Evolutionary conservation across 768 basidiomycete genomes (phyloP).

Genomic region (Pisolithus microcarpus): DNA sequence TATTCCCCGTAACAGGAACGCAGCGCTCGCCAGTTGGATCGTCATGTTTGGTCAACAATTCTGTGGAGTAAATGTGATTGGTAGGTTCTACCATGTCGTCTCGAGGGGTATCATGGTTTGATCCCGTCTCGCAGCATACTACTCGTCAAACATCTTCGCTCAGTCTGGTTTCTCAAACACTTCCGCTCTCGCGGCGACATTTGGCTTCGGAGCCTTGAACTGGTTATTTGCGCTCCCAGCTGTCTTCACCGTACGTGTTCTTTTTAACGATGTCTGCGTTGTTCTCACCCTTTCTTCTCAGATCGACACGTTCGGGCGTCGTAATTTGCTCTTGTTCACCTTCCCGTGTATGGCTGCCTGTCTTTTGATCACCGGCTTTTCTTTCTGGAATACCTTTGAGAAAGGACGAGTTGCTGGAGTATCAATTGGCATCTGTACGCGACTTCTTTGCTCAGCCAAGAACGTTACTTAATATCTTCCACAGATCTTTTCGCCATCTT

Average conservation of each 20-base stretch:
- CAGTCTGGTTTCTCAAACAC: conserved; percentile 47
- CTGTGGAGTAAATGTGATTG: conserved; percentile 71
- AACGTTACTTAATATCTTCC: conserved; percentile 5
- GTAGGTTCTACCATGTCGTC: conserved; percentile 3
- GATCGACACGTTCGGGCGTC: conserved; percentile 72
- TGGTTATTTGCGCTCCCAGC: conserved; percentile 28
- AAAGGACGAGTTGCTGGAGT: conserved; percentile 40
- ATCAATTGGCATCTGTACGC: conserved; percentile 41
- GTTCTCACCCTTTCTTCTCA: conserved; percentile 19
- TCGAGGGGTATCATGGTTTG: neutral
- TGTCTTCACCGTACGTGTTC: conserved; percentile 40
- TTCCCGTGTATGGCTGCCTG: conserved; percentile 80
- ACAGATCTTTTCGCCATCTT: conserved; percentile 49
- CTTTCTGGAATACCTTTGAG: conserved; percentile 43
- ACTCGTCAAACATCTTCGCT: conserved; percentile 70
- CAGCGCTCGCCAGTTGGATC: conserved; percentile 28
- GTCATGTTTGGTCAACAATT: conserved; percentile 76
- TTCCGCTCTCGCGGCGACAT: conserved; percentile 55
- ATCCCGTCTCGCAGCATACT: neutral
- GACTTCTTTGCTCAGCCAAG: no score
- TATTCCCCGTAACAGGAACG: conserved; percentile 65
- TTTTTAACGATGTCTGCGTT: conserved; percentile 12
- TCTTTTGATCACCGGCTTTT: conserved; percentile 68
- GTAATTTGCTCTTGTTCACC: conserved; percentile 67
- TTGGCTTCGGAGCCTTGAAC: conserved; percentile 66